A percentile compares a stretch with the other conserved stretches of the same genome.
phyloP scores from a whole-genome alignment of 768 basidiomycete species.

The Dacryopinax primogenitus region DNA sequence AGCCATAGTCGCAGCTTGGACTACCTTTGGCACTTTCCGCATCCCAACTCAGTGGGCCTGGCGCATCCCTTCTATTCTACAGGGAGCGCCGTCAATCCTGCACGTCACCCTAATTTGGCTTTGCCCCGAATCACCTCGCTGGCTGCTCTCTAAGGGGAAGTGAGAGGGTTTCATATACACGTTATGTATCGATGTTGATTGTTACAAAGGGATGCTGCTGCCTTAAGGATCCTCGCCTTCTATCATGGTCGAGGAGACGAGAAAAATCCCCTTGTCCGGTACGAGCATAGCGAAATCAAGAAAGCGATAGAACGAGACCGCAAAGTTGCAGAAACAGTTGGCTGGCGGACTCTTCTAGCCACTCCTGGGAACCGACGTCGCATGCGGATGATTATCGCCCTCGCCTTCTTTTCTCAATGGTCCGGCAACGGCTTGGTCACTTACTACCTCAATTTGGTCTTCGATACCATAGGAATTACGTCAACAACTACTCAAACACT shows the following conservation, averaged over 20 bases:
- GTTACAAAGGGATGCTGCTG: not conserved
- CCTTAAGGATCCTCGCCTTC: slow-evolving; percentile 19
- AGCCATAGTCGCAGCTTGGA: slow-evolving; percentile 14
- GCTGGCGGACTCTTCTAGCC: slow-evolving; percentile 37
- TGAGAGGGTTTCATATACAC: slow-evolving; percentile 15
- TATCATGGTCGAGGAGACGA: slow-evolving; percentile 21
- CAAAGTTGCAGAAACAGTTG: slow-evolving; percentile 25
- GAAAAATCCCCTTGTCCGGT: slow-evolving; percentile 20
- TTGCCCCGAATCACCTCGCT: slow-evolving; percentile 15
- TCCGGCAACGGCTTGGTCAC: slow-evolving; percentile 39
- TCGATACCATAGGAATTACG: slow-evolving; percentile 31
- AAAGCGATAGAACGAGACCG: slow-evolving; percentile 25
- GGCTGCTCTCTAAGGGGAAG: slow-evolving; percentile 19
- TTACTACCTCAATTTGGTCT: slow-evolving; percentile 62
- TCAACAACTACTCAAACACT: slow-evolving; percentile 40
- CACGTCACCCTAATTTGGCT: slow-evolving; percentile 10
- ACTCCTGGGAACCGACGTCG: slow-evolving; percentile 42
- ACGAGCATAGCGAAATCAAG: slow-evolving; percentile 21
- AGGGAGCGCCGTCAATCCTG: slow-evolving; percentile 10
- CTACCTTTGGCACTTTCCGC: slow-evolving; percentile 9
- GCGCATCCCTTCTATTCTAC: slow-evolving; percentile 14
- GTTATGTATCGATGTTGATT: not conserved
- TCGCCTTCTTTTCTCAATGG: slow-evolving; percentile 46
- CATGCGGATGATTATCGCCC: slow-evolving; percentile 43
- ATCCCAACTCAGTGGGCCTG: slow-evolving; percentile 11